Percentiles rank a stretch among this genome's conserved stretches.
These are phyloP conservation scores for Serendipita sp. DNA, from an alignment of 768 basidiomycete genomes.

Conservation along the genomic window DNA sequence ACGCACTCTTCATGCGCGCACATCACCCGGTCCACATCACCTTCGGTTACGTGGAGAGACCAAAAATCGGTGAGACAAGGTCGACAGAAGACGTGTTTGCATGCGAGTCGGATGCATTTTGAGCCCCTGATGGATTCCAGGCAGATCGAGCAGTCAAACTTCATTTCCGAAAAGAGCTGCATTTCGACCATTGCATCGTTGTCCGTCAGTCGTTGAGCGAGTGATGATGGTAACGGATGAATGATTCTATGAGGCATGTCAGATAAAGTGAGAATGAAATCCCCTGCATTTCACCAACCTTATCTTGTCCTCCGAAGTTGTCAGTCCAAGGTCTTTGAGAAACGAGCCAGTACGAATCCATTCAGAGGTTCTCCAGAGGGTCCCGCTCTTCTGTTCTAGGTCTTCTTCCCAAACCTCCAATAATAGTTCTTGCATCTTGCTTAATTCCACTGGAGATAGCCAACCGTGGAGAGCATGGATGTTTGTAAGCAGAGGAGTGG, in stretches of 20 bases:
- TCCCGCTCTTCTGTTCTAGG: slow-evolving; percentile 25
- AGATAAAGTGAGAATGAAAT: not conserved
- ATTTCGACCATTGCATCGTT: slow-evolving; percentile 33
- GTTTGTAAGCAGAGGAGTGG: slow-evolving; percentile 37
- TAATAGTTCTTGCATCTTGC: slow-evolving; percentile 26
- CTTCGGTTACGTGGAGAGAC: slow-evolving; percentile 65
- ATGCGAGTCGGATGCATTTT: slow-evolving; percentile 52
- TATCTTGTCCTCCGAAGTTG: slow-evolving; percentile 20
- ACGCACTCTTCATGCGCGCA: slow-evolving; percentile 72
- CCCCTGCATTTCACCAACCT: slow-evolving; percentile 18
- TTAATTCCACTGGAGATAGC: slow-evolving; percentile 26
- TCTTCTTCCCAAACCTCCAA: slow-evolving; percentile 41
- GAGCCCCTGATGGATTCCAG: slow-evolving; percentile 56
- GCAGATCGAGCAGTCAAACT: slow-evolving; percentile 65
- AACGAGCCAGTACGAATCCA: slow-evolving; percentile 54
- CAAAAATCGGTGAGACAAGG: slow-evolving; percentile 67
- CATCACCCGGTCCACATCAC: slow-evolving; percentile 54
- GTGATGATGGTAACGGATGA: slow-evolving; percentile 39
- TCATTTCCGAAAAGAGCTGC: slow-evolving; percentile 41
- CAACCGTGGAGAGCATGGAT: slow-evolving; percentile 43
- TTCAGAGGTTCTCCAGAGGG: slow-evolving; percentile 59
- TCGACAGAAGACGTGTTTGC: slow-evolving; percentile 73
- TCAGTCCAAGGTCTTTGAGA: slow-evolving; percentile 29
- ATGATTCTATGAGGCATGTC: slow-evolving; percentile 25
- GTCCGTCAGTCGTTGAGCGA: slow-evolving; percentile 31